Evolutionary conservation across 139 green algal genomes (phyloP).

Genomic region (Mesotaenium endlicherianum): DNA sequence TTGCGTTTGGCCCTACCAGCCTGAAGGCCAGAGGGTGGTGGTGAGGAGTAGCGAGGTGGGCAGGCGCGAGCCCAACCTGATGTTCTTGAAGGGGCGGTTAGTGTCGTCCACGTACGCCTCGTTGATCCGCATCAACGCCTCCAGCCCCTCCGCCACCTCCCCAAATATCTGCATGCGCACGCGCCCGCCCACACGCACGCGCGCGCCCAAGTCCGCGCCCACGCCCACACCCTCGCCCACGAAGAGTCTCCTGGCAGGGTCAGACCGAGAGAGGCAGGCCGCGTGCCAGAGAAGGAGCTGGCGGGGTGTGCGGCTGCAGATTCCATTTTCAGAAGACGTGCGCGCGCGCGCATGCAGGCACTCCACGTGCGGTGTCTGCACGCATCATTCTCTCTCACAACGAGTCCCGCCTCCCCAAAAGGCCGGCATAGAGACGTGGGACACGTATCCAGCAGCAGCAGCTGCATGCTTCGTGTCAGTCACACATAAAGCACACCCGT

Average conservation of each 20-base stretch:
- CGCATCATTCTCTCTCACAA: not conserved
- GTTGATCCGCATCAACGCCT: conserved; percentile 87
- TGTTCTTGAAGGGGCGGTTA: conserved; percentile 87
- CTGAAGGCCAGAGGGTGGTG: no score
- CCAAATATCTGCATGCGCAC: conserved; percentile 57
- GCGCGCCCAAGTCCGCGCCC: not conserved
- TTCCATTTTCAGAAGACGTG: no score
- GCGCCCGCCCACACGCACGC: no score
- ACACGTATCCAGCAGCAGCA: no score
- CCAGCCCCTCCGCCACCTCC: conserved; percentile 80
- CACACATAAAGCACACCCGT: no score
- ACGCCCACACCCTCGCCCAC: not conserved
- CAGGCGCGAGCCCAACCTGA: conserved; percentile 51
- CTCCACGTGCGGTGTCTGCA: not conserved
- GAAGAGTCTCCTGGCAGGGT: not conserved
- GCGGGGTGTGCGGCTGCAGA: no score
- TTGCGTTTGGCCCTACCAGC: no score
- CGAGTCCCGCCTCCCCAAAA: not conserved
- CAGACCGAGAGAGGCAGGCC: no score
- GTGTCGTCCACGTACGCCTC: conserved; percentile 81
- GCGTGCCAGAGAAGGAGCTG: no score
- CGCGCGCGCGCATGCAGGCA: no score
- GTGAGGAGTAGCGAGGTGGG: not conserved
- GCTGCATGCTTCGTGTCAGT: no score
- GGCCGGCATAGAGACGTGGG: not conserved